Evolutionary conservation across 2,329 filamentous ascomycete genomes (phyloP).

Genomic region (Purpureocillium takamizusanense): DNA sequence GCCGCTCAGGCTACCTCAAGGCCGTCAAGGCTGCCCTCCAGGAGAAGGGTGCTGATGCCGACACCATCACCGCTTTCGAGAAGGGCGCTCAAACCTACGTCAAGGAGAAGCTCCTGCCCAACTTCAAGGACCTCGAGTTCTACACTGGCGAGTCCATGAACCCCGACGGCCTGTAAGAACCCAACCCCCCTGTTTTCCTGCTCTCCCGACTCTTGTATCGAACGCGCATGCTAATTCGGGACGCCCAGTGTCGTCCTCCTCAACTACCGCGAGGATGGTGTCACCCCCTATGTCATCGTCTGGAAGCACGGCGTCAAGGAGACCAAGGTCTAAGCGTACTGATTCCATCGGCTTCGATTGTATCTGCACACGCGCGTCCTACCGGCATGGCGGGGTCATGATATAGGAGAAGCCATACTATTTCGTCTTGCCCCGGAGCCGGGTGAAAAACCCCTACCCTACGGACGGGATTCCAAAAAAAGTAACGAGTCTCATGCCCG

Average conservation of each 20-base stretch:
- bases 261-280: conserved; percentile 95
- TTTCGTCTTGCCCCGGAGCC: conserved; percentile 2
- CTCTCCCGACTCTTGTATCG: neutral
- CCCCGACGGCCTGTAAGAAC: conserved; percentile 78
- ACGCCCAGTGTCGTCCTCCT: conserved; percentile 68
- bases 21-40: conserved; percentile 63
- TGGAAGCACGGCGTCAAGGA: conserved; percentile 92
- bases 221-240: too few relatives aligned
- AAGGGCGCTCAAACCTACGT: conserved; percentile 62
- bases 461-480: conserved; percentile 7
- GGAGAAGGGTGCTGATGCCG: conserved; percentile 50
- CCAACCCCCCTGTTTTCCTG: neutral
- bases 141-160: conserved; percentile 88
- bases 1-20: conserved; percentile 74
- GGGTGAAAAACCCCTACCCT: conserved; percentile 6
- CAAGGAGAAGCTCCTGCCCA: conserved; percentile 71
- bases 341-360: neutral
- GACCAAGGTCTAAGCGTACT: conserved; percentile 72
- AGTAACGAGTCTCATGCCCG: neutral
- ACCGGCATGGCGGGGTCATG: neutral
- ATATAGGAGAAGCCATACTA: conserved; percentile 4
- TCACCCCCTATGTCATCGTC: conserved; percentile 79
- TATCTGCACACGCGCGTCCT: conserved; percentile 2
- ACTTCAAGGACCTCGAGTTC: conserved; percentile 97
- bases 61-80: conserved; percentile 72